Evolutionary conservation across 345 rosid species (phyloP).

Genomic region (Bruguiera gymnorhiza): DNA sequence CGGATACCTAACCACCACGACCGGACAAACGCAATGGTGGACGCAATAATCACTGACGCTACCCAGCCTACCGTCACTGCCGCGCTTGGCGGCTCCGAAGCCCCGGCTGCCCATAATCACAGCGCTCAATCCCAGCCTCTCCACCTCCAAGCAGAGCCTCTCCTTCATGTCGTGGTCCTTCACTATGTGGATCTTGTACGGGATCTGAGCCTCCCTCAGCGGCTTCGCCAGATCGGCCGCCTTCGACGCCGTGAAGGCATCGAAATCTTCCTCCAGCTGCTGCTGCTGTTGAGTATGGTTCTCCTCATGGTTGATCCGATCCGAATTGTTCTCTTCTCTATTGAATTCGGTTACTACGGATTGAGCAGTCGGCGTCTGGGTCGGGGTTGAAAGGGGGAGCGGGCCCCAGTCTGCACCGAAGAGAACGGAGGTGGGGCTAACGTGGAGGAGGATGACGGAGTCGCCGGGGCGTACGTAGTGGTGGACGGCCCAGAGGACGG

Average conservation of each 20-base stretch:
- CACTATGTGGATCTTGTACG: conserved; percentile 81
- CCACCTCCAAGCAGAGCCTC: conserved; percentile 86
- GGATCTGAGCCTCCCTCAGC: conserved; percentile 75
- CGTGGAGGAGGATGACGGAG: conserved; percentile 90
- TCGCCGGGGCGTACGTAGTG: conserved; percentile 93
- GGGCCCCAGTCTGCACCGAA: conserved; percentile 99
- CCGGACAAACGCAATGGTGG: conserved; percentile 85
- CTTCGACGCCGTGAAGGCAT: conserved; percentile 63
- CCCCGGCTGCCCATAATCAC: conserved; percentile 92
- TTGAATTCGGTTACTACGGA: background rate
- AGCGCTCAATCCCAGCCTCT: conserved; percentile 67
- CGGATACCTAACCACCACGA: conserved; percentile 80
- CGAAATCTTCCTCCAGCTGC: conserved; percentile 67
- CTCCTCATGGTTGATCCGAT: background rate
- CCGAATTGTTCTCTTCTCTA: background rate
- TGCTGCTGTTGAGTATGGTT: conserved; percentile 5
- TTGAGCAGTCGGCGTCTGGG: conserved; percentile 21
- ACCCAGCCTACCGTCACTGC: conserved; percentile 76
- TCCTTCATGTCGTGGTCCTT: conserved; percentile 97
- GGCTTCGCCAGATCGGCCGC: conserved; percentile 77
- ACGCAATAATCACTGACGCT: conserved; percentile 95
- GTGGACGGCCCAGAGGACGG: conserved; percentile 86
- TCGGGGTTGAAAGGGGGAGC: conserved; percentile 46
- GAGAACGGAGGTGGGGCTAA: conserved; percentile 91
- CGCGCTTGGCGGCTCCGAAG: conserved; percentile 73